phyloP scores from a whole-genome alignment of 805 yeast genomes.

The Zygoascus tannicola region DNA sequence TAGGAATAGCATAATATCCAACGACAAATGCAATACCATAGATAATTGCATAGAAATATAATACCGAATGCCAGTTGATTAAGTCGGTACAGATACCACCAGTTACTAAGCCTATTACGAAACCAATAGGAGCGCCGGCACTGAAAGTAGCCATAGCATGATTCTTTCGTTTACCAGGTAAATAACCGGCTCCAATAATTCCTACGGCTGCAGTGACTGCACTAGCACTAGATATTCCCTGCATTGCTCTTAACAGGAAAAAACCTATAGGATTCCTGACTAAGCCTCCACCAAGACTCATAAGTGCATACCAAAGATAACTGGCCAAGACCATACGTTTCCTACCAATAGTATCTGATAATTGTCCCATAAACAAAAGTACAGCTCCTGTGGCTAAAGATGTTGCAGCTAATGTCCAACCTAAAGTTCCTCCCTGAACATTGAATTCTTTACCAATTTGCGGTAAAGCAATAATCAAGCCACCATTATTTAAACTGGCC shows the following conservation, averaged over 20 bases:
- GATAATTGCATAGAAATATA: slow-evolving; percentile 35
- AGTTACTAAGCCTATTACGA: slow-evolving; percentile 33
- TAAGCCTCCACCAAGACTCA: slow-evolving; percentile 24
- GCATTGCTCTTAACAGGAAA: slow-evolving; percentile 36
- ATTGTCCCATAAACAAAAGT: slow-evolving; percentile 36
- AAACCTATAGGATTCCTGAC: slow-evolving; percentile 26
- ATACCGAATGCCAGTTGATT: slow-evolving; percentile 35
- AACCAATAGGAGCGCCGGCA: slow-evolving; percentile 42
- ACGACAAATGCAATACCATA: slow-evolving; percentile 24
- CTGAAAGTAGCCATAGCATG: slow-evolving; percentile 35
- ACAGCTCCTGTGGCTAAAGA: slow-evolving; percentile 37
- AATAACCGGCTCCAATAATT: slow-evolving; percentile 35
- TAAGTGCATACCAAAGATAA: slow-evolving; percentile 26
- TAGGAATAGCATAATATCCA: slow-evolving; percentile 30
- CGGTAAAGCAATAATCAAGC: slow-evolving; percentile 31
- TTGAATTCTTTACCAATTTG: slow-evolving; percentile 30
- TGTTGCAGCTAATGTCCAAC: slow-evolving; percentile 38
- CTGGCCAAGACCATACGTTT: slow-evolving; percentile 32
- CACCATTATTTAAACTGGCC: slow-evolving; percentile 18
- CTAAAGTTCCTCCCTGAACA: slow-evolving; percentile 33
- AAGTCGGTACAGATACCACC: slow-evolving; percentile 38
- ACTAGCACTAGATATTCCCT: slow-evolving; percentile 38
- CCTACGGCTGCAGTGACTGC: slow-evolving; percentile 42
- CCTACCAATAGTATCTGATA: slow-evolving; percentile 39
- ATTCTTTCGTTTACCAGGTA: slow-evolving; percentile 34